Percentiles rank a stretch among this genome's conserved stretches.
These are phyloP conservation scores for Rutstroemia sp. DNA, from an alignment of 2,329 filamentous ascomycete species.

Conservation along the genomic window DNA sequence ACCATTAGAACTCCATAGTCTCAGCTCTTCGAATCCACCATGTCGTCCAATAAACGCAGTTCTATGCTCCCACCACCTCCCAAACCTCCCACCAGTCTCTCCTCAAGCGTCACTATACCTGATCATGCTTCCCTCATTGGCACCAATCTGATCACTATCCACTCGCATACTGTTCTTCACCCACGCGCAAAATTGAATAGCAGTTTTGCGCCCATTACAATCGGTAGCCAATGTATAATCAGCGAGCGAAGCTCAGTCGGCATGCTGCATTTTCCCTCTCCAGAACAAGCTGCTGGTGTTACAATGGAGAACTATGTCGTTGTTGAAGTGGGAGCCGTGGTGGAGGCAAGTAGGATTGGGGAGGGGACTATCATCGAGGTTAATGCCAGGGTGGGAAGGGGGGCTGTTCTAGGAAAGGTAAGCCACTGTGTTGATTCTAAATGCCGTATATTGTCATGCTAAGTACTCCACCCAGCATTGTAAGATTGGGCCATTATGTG, in stretches of 20 bases:
- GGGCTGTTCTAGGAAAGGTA: conserved; percentile 57
- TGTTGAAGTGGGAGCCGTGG: conserved; percentile 49
- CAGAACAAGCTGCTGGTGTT: conserved; percentile 31
- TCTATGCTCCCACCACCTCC: conserved; percentile 46
- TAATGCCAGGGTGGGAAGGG: conserved; percentile 51
- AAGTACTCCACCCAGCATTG: conserved; percentile 44
- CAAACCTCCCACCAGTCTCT: conserved; percentile 54
- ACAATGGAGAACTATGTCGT: conserved; percentile 53
- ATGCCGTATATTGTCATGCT: not conserved
- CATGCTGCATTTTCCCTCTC: conserved; percentile 30
- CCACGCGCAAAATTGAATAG: conserved; percentile 76
- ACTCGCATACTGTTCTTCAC: conserved; percentile 74
- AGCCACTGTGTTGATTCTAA: conserved; percentile 10
- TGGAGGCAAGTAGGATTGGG: conserved; percentile 44
- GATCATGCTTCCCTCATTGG: conserved; percentile 60
- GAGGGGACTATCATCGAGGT: conserved; percentile 56
- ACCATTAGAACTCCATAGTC: not conserved
- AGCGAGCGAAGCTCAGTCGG: conserved; percentile 60
- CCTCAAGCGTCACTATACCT: conserved; percentile 52
- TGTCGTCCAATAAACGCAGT: conserved; percentile 30
- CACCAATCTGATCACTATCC: conserved; percentile 69
- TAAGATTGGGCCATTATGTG: conserved; percentile 59
- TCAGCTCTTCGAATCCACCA: conserved; percentile 11
- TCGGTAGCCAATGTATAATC: conserved; percentile 76
- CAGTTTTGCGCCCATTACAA: conserved; percentile 66